Evolutionary conservation across 495 filamentous ascomycete genomes (phyloP).

Genomic region (Symbiotaphrina buchneri): DNA sequence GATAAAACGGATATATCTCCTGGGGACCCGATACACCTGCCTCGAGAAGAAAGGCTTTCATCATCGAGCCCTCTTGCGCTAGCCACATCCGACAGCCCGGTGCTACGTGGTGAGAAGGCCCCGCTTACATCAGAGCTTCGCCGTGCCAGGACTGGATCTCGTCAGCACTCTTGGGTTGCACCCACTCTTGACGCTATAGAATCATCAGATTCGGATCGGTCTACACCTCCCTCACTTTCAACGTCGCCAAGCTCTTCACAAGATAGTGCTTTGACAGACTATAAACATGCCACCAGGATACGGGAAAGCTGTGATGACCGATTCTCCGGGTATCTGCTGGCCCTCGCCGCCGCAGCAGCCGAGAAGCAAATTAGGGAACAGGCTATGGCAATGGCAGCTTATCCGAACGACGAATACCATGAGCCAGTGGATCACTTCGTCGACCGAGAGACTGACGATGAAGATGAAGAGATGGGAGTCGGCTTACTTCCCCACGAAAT

Average conservation of each 20-base stretch:
- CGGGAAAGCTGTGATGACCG: slow-evolving; percentile 43
- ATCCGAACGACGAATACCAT: slow-evolving; percentile 39
- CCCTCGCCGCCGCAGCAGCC: slow-evolving; percentile 51
- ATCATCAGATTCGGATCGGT: slow-evolving; percentile 26
- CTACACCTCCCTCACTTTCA: slow-evolving; percentile 23
- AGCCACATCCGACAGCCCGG: neutral
- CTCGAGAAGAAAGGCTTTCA: too few species aligned
- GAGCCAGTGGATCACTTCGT: slow-evolving; percentile 38
- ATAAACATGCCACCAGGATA: slow-evolving; percentile 18
- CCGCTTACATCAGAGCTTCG: neutral
- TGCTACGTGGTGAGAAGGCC: neutral
- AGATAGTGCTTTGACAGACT: slow-evolving; percentile 10
- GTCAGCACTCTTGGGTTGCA: slow-evolving; percentile 30
- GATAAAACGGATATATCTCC: slow-evolving; percentile 16
- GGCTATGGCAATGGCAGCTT: slow-evolving; percentile 43
- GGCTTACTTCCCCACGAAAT: too few species aligned
- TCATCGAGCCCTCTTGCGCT: too few species aligned
- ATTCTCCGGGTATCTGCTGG: slow-evolving; percentile 51
- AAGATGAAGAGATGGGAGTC: slow-evolving; percentile 12
- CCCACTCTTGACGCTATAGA: slow-evolving; percentile 30
- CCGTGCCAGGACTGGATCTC: slow-evolving; percentile 5
- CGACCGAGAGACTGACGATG: slow-evolving; percentile 23
- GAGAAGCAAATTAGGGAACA: slow-evolving; percentile 51
- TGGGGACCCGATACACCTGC: slow-evolving; percentile 6
- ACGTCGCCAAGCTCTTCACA: slow-evolving; percentile 21